Evolutionary conservation across 352 stramenopile genomes (phyloP), one percentile per base, ranked within the genome.

Genomic region (Detonula confervacea): DNA sequence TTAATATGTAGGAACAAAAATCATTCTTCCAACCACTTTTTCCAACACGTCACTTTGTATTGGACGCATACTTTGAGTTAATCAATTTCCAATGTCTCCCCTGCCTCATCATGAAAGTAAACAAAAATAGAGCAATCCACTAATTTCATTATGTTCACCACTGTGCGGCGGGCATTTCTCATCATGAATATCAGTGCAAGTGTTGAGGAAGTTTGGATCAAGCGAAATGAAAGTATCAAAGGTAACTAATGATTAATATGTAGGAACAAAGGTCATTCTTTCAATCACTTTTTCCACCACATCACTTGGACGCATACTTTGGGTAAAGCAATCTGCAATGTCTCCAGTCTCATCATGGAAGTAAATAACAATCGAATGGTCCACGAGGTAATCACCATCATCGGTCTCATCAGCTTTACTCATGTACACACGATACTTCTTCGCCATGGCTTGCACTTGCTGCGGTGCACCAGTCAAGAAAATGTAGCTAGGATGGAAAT

Each of bases 311-410:
- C 95, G 90, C 77, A 97, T 97, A 62, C 95, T 95, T 89, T 99
- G 97, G 73, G 97, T 99, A 84, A 98, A 99, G 83, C 99, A 99
- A 84, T 99, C 97, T 18, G 98, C 88, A 80, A 99, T 98, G 80
- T 98, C 94, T 57, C 98, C 98, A 54, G 98, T 95, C 0, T 97
- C 84, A 73, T 92, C 87, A 62, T 99, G 91, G 73, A 99, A 96
- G 89, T 99, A 99, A 89, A 99, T 97, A 37, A 99, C 97, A 88
- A 99, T 99, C 30, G 96, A 98, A 89, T 99, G 98, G 90, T 99
- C 98, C 3, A 99, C 97, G n/a, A 99, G 89, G 86, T 99, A 99
- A 81, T 99, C 97, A 64, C 98, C 97, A 83, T 99, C 97, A 25
- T 96, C 90, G 12, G 95, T 94, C 78, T 95, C 89, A 73, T 99